Evolutionary conservation across 257 asterid genomes (phyloP), one percentile per base, ranked within the genome.

Genomic region (Nicotiana attenuata): DNA sequence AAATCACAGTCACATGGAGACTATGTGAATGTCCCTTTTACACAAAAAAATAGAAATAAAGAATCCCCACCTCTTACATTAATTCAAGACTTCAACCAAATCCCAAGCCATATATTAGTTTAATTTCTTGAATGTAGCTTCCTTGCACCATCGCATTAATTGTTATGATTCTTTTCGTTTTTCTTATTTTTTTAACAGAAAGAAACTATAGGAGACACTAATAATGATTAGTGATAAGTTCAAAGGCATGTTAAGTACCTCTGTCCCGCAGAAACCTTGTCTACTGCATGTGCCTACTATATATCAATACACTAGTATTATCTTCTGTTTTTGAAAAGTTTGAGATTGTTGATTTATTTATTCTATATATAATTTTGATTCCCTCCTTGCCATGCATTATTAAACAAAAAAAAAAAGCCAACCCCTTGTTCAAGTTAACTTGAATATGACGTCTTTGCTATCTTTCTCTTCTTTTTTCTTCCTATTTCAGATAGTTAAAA

Each of bases 1-100:
- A 85, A 85, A 82, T 87, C 87, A 88, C 81, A 71, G 55, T 84
- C 96, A 93, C 96, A 91, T 93, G 97, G 85, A 63, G 52, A 69
- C 85, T 69, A 57, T 41, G 86, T 83, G 38, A 22, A 82, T 85
- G 87, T 82, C 83, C 83, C 88, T 67, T 83, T 78, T 78, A 8
- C 64, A 33, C 68, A 45, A 50, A 60, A 80, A 38, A 10, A 17
- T 15, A 80, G 26, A 14, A 0, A 7, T 3, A 38, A 19, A 15
- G 14, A 68, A 55, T 71, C 80, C 28, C 19, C 55, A 47, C 82
- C 78, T 71, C 38, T 20, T 22, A 65, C 77, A 50, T 38, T 64
- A 24, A 52, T 80, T 55, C 28, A 33, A 60, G 78, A 76, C 28
- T 71, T 81, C 85, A 69, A 55, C 60, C 59, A 41, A 41, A 63